Evolutionary conservation across 768 basidiomycete genomes (phyloP).

Genomic region (Termitomyces sp.): DNA sequence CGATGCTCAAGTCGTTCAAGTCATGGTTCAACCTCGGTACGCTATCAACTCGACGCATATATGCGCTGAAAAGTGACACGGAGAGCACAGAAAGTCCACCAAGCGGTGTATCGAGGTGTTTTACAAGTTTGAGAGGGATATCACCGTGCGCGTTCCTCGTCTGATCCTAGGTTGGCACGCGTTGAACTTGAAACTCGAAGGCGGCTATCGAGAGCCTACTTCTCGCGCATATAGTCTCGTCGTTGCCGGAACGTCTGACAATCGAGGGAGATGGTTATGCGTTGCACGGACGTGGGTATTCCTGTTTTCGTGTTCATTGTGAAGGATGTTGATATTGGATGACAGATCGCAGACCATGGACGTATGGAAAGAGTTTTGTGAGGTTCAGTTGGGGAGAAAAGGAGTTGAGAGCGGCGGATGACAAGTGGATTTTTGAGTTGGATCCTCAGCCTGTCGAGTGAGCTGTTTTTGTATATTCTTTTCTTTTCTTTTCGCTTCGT

Average conservation of each 20-base stretch:
- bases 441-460: constrained; percentile 7
- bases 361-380: constrained; percentile 23
- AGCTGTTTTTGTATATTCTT: neutral
- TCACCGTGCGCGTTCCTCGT: constrained; percentile 28
- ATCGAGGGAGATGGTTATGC: constrained; percentile 28
- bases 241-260: constrained; percentile 23
- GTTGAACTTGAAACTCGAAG: constrained; percentile 12
- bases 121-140: constrained; percentile 29
- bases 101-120: constrained; percentile 24
- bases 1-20: constrained; percentile 25
- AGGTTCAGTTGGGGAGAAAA: constrained; percentile 27
- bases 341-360: constrained; percentile 27
- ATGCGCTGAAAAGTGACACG: neutral
- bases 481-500: neutral
- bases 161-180: neutral
- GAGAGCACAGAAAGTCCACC: constrained; percentile 11
- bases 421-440: constrained; percentile 33
- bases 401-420: constrained; percentile 18
- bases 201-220: constrained; percentile 31
- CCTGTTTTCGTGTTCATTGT: neutral
- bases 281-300: constrained; percentile 26
- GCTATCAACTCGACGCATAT: neutral
- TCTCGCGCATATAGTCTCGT: constrained; percentile 24
- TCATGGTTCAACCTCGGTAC: constrained; percentile 28
- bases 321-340: too few species aligned